Conservation (phyloP, 768 basidiomycete genomes). For the Agrocybe pediades region DNA sequence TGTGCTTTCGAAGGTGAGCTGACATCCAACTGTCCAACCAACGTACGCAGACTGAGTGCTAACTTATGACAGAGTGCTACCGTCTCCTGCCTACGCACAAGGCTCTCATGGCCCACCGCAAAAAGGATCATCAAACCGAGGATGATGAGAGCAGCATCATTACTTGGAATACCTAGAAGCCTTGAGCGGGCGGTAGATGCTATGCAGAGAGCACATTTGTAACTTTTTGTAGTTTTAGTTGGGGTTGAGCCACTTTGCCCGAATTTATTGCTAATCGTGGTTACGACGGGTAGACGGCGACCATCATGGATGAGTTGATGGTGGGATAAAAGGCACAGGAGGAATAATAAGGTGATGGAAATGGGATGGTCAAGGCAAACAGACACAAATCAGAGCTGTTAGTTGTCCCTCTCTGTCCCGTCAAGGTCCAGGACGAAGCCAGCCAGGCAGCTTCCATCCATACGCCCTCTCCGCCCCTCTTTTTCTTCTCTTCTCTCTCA, state of each 20-base stretch:
- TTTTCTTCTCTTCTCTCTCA: constrained; percentile 7
- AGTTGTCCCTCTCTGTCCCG: too few relatives aligned
- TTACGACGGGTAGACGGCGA: constrained; percentile 16
- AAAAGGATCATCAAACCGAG: constrained; percentile 67
- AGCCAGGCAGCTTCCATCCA: constrained; percentile 8
- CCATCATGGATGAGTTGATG: constrained; percentile 9
- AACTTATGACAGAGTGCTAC: constrained; percentile 51
- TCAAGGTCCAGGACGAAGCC: too few relatives aligned
- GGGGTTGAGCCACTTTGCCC: too few relatives aligned
- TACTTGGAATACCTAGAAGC: constrained; percentile 68
- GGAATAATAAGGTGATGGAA: constrained; percentile 13
- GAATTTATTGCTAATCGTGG: constrained; percentile 2
- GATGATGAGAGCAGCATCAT: constrained; percentile 59
- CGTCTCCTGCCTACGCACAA: constrained; percentile 74
- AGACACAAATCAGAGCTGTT: too few relatives aligned
- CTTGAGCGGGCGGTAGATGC: too few relatives aligned
- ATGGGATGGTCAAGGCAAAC: constrained; percentile 23
- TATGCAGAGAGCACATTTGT: too few relatives aligned
- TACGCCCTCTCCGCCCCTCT: not conserved
- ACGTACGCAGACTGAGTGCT: constrained; percentile 1
- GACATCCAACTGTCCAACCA: not conserved
- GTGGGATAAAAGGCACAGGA: constrained; percentile 10
- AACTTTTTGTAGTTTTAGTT: too few relatives aligned
- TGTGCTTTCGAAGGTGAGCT: constrained; percentile 61
- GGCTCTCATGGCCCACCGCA: constrained; percentile 68